Evolutionary conservation across 176 grass and related monocot species (phyloP).

Genomic region (Juncus effusus): DNA sequence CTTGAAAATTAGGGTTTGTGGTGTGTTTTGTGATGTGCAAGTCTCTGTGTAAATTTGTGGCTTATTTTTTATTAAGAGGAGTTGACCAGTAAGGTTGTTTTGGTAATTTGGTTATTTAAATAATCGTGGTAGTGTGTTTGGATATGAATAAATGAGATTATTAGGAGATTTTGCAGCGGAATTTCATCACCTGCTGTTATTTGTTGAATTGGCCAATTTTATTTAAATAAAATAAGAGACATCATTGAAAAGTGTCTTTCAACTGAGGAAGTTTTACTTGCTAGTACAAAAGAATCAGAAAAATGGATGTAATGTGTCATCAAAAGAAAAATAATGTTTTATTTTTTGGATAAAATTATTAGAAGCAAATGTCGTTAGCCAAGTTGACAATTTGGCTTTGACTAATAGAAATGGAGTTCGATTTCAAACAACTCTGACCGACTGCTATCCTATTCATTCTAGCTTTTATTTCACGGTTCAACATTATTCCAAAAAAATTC

Average conservation of each 20-base stretch:
- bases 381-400: no score
- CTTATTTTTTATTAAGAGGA: constrained; percentile 7
- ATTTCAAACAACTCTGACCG: no score
- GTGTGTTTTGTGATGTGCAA: background rate
- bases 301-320: no score
- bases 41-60: background rate
- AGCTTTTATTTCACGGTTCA: no score
- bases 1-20: constrained; percentile 22
- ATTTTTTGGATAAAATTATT: no score
- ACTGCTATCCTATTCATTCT: no score
- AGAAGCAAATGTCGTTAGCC: no score
- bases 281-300: no score
- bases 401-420: no score
- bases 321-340: no score
- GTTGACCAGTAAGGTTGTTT: constrained; percentile 12
- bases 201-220: background rate
- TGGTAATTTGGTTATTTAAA: constrained; percentile 17
- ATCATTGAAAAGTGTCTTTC: no score
- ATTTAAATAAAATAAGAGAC: background rate
- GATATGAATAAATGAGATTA: background rate
- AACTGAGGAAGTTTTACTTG: background rate
- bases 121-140: constrained; percentile 2
- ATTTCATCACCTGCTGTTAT: background rate
- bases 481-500: no score
- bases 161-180: background rate